A percentile compares a stretch with the other conserved stretches of the same genome.
Conservation (phyloP, 306 rosid genomes). For the Mimosa pudica region DNA sequence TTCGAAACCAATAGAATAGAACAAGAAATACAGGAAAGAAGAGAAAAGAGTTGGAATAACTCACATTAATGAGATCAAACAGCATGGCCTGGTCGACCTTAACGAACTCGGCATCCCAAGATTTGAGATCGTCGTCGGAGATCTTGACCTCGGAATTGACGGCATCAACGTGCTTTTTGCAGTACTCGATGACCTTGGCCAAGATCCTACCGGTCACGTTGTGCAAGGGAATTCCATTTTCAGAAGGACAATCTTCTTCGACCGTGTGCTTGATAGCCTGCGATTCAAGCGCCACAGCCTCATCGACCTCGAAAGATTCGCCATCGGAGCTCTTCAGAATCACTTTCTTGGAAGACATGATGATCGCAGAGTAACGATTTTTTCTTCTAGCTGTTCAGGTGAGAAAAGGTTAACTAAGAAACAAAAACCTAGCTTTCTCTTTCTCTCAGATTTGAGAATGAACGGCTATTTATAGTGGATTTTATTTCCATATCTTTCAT, state of each 20-base stretch:
- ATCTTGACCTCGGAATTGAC: conserved; percentile 46
- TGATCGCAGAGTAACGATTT: conserved; percentile 1
- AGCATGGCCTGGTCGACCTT: conserved; percentile 81
- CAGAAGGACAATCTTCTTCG: conserved; percentile 67
- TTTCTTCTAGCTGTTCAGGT: background rate
- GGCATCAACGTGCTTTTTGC: conserved; percentile 67
- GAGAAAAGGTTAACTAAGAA: background rate
- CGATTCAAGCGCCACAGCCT: conserved; percentile 71
- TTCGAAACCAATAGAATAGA: background rate
- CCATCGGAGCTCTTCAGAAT: conserved; percentile 74
- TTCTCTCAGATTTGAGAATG: too few species aligned
- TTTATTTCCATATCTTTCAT: background rate
- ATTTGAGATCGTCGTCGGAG: conserved; percentile 59
- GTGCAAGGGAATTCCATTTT: conserved; percentile 69
- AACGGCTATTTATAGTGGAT: background rate
- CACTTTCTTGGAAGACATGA: conserved; percentile 52
- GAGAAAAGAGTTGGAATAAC: background rate
- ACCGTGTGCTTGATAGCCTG: conserved; percentile 79
- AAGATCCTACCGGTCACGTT: conserved; percentile 78
- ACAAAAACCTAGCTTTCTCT: background rate
- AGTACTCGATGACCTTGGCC: conserved; percentile 82
- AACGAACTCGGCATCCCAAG: conserved; percentile 74
- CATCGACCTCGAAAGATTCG: conserved; percentile 74
- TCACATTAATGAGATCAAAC: conserved; percentile 74
- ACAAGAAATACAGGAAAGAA: background rate